Evolutionary conservation across 2,329 filamentous ascomycete genomes (phyloP).

Genomic region (Cordyceps cateniannulata): DNA sequence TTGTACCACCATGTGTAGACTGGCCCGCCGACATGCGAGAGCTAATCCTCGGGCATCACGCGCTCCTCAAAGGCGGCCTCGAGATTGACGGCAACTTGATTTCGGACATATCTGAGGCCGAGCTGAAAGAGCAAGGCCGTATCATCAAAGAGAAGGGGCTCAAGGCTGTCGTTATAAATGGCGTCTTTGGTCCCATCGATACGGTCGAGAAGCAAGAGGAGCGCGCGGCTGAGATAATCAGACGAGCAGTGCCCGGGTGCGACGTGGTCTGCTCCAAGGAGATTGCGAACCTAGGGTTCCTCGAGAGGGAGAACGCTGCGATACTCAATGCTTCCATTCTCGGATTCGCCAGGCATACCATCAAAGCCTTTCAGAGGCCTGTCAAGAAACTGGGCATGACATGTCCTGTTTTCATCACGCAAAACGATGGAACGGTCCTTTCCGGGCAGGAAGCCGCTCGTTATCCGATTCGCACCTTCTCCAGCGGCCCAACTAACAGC

Average conservation of each 20-base stretch:
- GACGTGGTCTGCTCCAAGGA: constrained; percentile 46
- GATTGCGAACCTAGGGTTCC: constrained; percentile 46
- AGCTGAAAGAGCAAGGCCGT: constrained; percentile 33
- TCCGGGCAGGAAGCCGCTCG: constrained; percentile 45
- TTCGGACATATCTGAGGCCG: constrained; percentile 34
- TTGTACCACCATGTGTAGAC: constrained; percentile 45
- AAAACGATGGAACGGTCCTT: constrained; percentile 58
- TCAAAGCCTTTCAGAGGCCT: constrained; percentile 47
- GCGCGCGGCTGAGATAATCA: constrained; percentile 36
- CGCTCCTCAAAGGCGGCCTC: constrained; percentile 42
- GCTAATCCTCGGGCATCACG: constrained; percentile 39
- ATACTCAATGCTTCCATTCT: constrained; percentile 59
- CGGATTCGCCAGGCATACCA: constrained; percentile 49
- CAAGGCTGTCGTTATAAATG: constrained; percentile 39
- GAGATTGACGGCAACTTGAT: constrained; percentile 46
- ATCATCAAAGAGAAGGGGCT: constrained; percentile 37
- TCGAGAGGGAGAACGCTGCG: constrained; percentile 59
- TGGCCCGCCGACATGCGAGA: constrained; percentile 44
- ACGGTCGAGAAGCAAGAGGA: constrained; percentile 42
- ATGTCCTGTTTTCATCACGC: constrained; percentile 54
- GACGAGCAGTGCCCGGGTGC: constrained; percentile 30
- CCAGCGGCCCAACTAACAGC: constrained; percentile 57
- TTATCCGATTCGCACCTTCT: constrained; percentile 56
- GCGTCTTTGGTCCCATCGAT: constrained; percentile 49
- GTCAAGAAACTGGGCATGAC: constrained; percentile 41